Percentiles rank a stretch among this genome's conserved stretches.
These are phyloP conservation scores for Plasmopara muralis DNA, from an alignment of 352 stramenopile species.

Conservation along the genomic window DNA sequence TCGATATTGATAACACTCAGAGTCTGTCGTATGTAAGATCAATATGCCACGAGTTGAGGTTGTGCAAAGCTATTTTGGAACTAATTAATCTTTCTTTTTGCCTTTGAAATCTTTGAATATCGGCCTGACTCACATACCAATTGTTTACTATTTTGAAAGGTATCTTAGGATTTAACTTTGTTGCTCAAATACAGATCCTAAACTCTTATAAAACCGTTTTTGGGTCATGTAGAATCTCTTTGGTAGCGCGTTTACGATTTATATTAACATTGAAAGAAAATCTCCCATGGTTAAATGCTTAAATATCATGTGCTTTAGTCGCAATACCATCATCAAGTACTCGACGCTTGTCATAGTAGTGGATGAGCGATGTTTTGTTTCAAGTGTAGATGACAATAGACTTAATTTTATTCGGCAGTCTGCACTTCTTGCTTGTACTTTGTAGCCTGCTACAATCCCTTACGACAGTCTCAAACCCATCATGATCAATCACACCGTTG, in stretches of 20 bases:
- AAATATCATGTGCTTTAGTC: conserved; percentile 1
- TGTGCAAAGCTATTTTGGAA: conserved; percentile 2
- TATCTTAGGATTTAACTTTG: conserved; percentile 1
- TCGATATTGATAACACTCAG: conserved; percentile 30
- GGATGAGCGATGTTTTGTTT: conserved; percentile 1
- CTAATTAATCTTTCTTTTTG: neutral
- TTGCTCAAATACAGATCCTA: neutral
- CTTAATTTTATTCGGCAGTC: neutral
- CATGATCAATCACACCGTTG: neutral
- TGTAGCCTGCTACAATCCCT: neutral
- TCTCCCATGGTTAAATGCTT: neutral
- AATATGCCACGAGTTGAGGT: neutral
- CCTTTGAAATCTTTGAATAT: neutral
- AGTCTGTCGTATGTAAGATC: neutral
- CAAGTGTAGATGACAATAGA: neutral
- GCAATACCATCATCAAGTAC: conserved; percentile 1
- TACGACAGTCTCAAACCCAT: neutral
- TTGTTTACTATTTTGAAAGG: neutral
- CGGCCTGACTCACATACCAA: neutral
- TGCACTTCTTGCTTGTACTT: neutral
- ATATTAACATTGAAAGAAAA: conserved; percentile 1
- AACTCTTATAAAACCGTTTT: neutral
- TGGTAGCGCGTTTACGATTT: neutral
- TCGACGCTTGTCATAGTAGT: neutral
- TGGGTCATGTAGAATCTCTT: neutral